Evolutionary conservation across 805 yeast species (phyloP).

Genomic region (Kuraishia piskuri): DNA sequence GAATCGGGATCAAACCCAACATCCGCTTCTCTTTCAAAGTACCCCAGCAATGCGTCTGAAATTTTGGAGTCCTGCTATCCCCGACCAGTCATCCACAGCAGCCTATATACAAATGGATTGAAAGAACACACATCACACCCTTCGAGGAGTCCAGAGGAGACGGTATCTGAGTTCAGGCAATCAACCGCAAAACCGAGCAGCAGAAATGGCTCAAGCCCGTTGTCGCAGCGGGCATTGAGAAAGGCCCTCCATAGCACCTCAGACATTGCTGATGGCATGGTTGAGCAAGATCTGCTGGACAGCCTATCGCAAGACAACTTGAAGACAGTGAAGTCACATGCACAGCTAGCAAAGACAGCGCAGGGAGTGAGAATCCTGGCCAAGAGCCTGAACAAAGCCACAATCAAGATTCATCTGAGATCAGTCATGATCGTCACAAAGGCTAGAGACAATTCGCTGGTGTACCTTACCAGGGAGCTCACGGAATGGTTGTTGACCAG

Average conservation of each 20-base stretch:
- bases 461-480: slow-evolving; percentile 68
- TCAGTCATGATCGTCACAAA: slow-evolving; percentile 82
- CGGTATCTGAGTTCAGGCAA: neutral
- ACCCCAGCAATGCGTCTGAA: neutral
- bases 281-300: slow-evolving; percentile 3
- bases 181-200: neutral
- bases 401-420: slow-evolving; percentile 59
- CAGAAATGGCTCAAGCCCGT: neutral
- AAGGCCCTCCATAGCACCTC: neutral
- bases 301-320: slow-evolving; percentile 30
- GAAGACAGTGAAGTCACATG: slow-evolving; percentile 55
- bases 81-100: neutral
- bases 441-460: slow-evolving; percentile 74
- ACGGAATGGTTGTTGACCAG: slow-evolving; percentile 62
- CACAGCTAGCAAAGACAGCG: slow-evolving; percentile 72
- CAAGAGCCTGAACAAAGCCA: slow-evolving; percentile 62
- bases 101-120: neutral
- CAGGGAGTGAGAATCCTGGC: slow-evolving; percentile 72
- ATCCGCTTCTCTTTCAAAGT: neutral
- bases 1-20: neutral
- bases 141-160: neutral
- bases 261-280: neutral
- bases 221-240: neutral
- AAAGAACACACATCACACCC: neutral
- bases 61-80: neutral